Base-by-base conservation (phyloP, 2,329 filamentous ascomycete species). In the Trichoderma breve region DNA sequence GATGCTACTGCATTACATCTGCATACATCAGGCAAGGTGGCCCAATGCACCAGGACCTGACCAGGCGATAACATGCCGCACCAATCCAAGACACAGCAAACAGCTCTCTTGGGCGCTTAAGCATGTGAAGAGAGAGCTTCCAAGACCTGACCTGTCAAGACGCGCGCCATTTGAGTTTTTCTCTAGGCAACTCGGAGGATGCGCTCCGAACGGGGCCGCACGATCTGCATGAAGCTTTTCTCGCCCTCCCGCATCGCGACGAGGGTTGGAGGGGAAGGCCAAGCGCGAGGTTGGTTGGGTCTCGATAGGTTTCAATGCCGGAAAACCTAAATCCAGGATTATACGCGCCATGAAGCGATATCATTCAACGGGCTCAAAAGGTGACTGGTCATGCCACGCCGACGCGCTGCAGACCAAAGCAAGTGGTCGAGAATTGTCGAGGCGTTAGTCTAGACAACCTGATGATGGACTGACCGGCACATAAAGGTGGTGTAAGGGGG, bases 31-130 rank as follows among this genome's bases (percentile, higher is more conserved):
- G 67, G 57, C 67, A 43, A 62, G 67, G 67, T 39, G 39, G 15
- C 55, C 67, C 67, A 70, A 70, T 62, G 67, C 67, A 70, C 67
- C 55, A 70, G 28, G 43, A 70, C 67, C 67, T 53, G 57, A 70
- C 57, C 67, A 51, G 39, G 21, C 57, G 39, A 60, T 53, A 24
- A 24, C 47, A 53, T 53, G n/a, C 47, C 21, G 47, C 47, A 53
- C 47, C 15, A 57, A 55, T 14, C 15, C 15, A 28, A 43, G 18
- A 39, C 61, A 51, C 24, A 43, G 7, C 18, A 53, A 24, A 24
- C 47, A 53, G 47, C 47, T 21, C 47, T 24, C 30, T 67, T 43
- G 24, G 55, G 39, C 39, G 21, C 66, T n/a, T 43, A 21, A 53
- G 39, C 66, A 70, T 36, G 57, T 62, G n/a, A 53, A 47, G 57